Conservation (phyloP, 2,329 filamentous ascomycete genomes). For the Diplodia intermedia region DNA sequence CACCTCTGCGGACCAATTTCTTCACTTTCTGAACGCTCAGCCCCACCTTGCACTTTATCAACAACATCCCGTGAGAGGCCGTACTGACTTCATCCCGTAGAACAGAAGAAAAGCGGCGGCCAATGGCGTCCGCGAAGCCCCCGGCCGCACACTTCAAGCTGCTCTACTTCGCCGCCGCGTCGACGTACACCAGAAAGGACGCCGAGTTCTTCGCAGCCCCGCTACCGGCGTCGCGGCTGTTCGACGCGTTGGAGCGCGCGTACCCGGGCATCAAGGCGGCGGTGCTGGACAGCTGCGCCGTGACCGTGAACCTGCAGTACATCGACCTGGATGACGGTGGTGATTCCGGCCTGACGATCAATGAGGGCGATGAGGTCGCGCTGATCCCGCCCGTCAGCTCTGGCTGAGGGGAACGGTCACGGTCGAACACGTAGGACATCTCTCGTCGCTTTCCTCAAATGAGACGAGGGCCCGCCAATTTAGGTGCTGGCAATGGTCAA, state of each 20-base stretch:
- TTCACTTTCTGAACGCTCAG: conserved; percentile 41
- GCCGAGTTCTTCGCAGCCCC: conserved; percentile 72
- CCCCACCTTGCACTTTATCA: not conserved
- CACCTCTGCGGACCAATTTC: conserved; percentile 42
- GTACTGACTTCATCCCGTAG: not conserved
- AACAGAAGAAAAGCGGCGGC: not conserved
- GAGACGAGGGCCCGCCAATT: not conserved
- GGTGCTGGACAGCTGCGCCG: conserved; percentile 74
- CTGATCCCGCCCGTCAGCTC: conserved; percentile 90
- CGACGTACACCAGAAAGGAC: conserved; percentile 72
- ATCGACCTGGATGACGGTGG: conserved; percentile 69
- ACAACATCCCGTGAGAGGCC: not conserved
- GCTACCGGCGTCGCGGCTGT: conserved; percentile 67
- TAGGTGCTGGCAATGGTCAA: not conserved
- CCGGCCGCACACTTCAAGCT: conserved; percentile 75
- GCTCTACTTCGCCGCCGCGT: conserved; percentile 81
- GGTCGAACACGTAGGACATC: not conserved
- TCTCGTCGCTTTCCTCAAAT: not conserved
- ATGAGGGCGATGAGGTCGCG: conserved; percentile 81
- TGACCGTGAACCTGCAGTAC: conserved; percentile 83
- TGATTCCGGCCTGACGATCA: conserved; percentile 61
- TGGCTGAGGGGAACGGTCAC: conserved; percentile 59
- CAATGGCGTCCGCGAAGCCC: conserved; percentile 54
- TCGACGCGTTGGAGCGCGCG: conserved; percentile 69
- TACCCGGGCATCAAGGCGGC: conserved; percentile 73